A percentile compares a stretch with the other conserved stretches of the same genome.
Evolutionary conservation across 495 filamentous ascomycete genomes (phyloP).

Genomic region (Jackrogersella multiformis): DNA sequence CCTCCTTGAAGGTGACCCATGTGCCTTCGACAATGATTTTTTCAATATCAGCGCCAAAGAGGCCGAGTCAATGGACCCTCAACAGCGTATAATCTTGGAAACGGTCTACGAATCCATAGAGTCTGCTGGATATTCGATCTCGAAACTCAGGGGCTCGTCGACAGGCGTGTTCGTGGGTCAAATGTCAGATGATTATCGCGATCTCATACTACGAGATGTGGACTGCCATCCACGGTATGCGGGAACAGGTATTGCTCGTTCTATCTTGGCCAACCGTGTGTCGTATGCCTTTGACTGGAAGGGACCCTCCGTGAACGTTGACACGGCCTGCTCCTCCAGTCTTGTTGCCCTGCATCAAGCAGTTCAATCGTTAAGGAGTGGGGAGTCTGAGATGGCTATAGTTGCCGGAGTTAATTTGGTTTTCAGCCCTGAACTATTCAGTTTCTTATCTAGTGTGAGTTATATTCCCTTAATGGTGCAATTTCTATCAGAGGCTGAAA

Average conservation of each 20-base stretch:
- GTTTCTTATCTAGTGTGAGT: conserved; percentile 10
- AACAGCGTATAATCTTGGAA: conserved; percentile 65
- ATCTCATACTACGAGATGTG: not conserved
- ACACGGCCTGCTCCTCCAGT: conserved; percentile 52
- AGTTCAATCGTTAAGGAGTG: not conserved
- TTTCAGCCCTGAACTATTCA: conserved; percentile 53
- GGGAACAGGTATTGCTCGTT: not conserved
- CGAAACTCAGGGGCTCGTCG: conserved; percentile 6
- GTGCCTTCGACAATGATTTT: conserved; percentile 60
- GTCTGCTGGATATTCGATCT: conserved; percentile 56
- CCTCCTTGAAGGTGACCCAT: conserved; percentile 55
- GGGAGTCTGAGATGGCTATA: conserved; percentile 45
- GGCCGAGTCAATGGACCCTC: conserved; percentile 61
- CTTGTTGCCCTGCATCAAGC: conserved; percentile 22
- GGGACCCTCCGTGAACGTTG: conserved; percentile 35
- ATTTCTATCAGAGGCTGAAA: too few relatives aligned
- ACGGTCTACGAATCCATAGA: conserved; percentile 61
- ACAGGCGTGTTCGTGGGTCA: not conserved
- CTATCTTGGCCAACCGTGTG: not conserved
- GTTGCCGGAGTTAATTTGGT: conserved; percentile 61
- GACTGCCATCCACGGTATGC: not conserved
- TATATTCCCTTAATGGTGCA: too few relatives aligned
- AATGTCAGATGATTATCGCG: not conserved
- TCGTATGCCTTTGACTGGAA: not conserved
- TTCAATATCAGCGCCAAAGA: conserved; percentile 61